A percentile compares a stretch with the other conserved stretches of the same genome.
Conservation (phyloP, 2,329 filamentous ascomycete genomes). For the Fusarium tjaetaba region DNA sequence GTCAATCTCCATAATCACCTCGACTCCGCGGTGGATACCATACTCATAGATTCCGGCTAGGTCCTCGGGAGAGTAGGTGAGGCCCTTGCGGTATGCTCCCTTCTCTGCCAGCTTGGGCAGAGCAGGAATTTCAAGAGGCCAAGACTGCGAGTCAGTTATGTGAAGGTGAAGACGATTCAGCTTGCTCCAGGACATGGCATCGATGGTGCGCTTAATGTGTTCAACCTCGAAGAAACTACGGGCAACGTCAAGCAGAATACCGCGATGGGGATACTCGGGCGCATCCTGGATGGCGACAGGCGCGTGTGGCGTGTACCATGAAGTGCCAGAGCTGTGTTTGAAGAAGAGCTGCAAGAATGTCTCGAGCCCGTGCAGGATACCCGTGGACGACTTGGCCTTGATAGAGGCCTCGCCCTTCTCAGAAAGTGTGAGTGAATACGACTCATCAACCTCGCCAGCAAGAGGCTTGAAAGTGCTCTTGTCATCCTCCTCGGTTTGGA, state of each 20-base stretch:
- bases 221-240: conserved; percentile 75
- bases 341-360: conserved; percentile 85
- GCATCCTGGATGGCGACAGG: conserved; percentile 78
- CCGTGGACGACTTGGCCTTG: conserved; percentile 71
- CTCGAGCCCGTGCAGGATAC: conserved; percentile 77
- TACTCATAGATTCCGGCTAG: conserved; percentile 75
- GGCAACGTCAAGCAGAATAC: conserved; percentile 81
- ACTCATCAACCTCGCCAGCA: conserved; percentile 76
- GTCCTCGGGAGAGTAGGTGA: conserved; percentile 74
- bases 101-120: conserved; percentile 75
- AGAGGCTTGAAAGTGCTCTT: conserved; percentile 67
- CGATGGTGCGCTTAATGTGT: conserved; percentile 79
- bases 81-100: conserved; percentile 75
- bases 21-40: conserved; percentile 69
- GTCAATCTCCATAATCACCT: conserved; percentile 69
- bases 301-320: conserved; percentile 74
- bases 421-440: conserved; percentile 73
- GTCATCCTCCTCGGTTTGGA: conserved; percentile 65
- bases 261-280: conserved; percentile 80
- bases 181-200: conserved; percentile 81
- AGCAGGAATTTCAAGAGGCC: conserved; percentile 82
- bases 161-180: conserved; percentile 86
- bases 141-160: conserved; percentile 84
- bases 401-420: conserved; percentile 69
- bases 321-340: conserved; percentile 66